phyloP scores from a whole-genome alignment of 169 alveolate species.

The Plasmodium vivax region DNA sequence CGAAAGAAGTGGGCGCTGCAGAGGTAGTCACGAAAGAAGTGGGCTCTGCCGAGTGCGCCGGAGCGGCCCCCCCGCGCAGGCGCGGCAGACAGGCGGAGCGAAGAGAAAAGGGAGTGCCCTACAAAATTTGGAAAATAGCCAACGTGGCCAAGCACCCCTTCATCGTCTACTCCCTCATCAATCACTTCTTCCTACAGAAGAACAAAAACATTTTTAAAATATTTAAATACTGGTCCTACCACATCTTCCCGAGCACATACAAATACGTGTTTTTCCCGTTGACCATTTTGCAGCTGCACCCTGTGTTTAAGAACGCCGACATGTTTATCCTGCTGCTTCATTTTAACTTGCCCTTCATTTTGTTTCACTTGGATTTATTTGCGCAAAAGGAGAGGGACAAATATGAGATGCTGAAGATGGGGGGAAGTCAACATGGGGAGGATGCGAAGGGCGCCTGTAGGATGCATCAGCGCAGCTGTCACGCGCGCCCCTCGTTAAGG shows the following conservation, averaged over 20 bases:
- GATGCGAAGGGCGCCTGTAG: background rate
- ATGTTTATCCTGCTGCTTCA: constrained; percentile 40
- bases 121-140: constrained; percentile 56
- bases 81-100: background rate
- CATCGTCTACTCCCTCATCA: constrained; percentile 46
- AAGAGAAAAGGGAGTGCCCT: constrained; percentile 27
- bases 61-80: background rate
- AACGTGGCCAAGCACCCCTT: constrained; percentile 39
- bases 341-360: constrained; percentile 57
- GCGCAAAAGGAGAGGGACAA: constrained; percentile 31
- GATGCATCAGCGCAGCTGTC: background rate
- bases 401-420: constrained; percentile 14
- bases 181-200: constrained; percentile 49
- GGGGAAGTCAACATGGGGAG: background rate
- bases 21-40: background rate
- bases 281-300: constrained; percentile 33
- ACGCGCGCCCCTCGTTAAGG: background rate
- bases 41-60: background rate
- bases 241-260: constrained; percentile 62
- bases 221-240: constrained; percentile 44
- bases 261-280: constrained; percentile 53
- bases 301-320: constrained; percentile 34
- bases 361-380: constrained; percentile 51
- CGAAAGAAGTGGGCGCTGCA: background rate
- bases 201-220: constrained; percentile 46